These are phyloP conservation scores for Alternaria viburni DNA, from an alignment of 2,329 filamentous ascomycete genomes.

Conservation along the genomic window DNA sequence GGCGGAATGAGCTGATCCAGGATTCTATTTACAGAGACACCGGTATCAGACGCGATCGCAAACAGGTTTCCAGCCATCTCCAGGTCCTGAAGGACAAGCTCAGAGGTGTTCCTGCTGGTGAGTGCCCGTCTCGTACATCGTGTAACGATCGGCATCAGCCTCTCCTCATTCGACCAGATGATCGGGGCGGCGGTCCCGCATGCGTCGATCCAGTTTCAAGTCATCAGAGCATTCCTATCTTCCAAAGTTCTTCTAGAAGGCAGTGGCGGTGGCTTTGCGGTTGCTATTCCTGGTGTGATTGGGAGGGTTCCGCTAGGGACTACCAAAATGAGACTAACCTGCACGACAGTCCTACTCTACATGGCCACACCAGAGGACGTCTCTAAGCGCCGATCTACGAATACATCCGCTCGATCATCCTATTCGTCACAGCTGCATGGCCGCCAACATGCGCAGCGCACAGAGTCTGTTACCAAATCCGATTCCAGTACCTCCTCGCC, in stretches of 20 bases:
- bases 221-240: background rate
- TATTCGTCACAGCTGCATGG: conserved; percentile 30
- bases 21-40: conserved; percentile 63
- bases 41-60: conserved; percentile 59
- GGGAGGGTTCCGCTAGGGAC: conserved; percentile 17
- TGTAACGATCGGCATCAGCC: background rate
- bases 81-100: conserved; percentile 66
- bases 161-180: background rate
- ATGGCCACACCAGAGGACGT: conserved; percentile 48
- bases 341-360: conserved; percentile 48
- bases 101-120: conserved; percentile 59
- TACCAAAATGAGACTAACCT: conserved; percentile 28
- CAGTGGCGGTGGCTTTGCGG: conserved; percentile 1
- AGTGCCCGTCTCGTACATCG: conserved; percentile 28
- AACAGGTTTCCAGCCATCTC: conserved; percentile 69
- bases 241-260: conserved; percentile 2
- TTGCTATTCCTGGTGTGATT: conserved; percentile 6
- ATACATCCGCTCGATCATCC: conserved; percentile 22
- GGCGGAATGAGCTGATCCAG: conserved; percentile 67
- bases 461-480: conserved; percentile 29
- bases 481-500: conserved; percentile 21
- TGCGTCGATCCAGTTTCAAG: background rate
- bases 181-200: background rate
- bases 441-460: conserved; percentile 28
- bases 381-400: conserved; percentile 26